Evolutionary conservation across 1,284 basidiomycete species (phyloP).

Genomic region (Mycosarcoma maydis): DNA sequence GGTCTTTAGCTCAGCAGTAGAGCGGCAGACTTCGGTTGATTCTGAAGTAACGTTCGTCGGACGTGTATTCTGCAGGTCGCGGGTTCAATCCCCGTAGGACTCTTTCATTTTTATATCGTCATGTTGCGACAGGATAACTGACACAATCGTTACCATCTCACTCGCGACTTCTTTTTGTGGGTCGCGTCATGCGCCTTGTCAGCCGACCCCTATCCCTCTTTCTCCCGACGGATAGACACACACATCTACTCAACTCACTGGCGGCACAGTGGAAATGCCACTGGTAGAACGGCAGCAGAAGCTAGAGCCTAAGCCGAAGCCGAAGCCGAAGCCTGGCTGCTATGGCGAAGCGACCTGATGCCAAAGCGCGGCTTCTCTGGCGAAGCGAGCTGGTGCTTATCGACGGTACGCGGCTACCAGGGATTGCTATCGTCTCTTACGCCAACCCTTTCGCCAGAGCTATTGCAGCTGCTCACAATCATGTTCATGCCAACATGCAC

Average conservation of each 20-base stretch:
- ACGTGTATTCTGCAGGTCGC: constrained; percentile 47
- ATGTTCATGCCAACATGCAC: constrained; percentile 4
- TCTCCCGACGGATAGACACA: neutral
- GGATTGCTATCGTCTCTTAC: constrained; percentile 58
- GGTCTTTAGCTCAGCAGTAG: constrained; percentile 57
- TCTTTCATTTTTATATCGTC: constrained; percentile 15
- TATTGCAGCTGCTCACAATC: neutral
- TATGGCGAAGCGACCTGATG: constrained; percentile 14
- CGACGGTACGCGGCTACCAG: constrained; percentile 59
- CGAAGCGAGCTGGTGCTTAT: constrained; percentile 52
- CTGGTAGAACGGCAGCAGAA: neutral
- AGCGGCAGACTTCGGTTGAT: constrained; percentile 52
- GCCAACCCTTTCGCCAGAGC: constrained; percentile 48
- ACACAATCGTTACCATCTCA: neutral
- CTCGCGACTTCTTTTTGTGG: neutral
- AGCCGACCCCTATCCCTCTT: neutral
- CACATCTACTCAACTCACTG: neutral
- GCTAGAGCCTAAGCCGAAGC: neutral
- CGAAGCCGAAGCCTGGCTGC: constrained; percentile 14
- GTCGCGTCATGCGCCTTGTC: neutral
- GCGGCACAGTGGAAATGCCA: constrained; percentile 8
- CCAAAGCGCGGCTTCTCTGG: constrained; percentile 59
- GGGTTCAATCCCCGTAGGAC: constrained; percentile 56
- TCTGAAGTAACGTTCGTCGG: constrained; percentile 6
- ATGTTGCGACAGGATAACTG: constrained; percentile 3